phyloP scores from a whole-genome alignment of 345 rosid genomes.

The Aethionema arabicum region DNA sequence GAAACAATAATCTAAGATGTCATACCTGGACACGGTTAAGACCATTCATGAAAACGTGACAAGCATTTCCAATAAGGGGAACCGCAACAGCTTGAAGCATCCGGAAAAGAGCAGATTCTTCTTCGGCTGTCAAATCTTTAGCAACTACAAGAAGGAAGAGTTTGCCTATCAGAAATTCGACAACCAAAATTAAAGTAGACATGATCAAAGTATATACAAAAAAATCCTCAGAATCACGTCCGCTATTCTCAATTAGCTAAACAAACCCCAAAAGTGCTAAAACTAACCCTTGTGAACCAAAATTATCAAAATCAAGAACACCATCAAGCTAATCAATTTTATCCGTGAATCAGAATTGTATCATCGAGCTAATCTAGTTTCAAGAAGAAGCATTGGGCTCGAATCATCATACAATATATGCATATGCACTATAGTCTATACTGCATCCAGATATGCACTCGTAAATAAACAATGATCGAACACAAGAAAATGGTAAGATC shows the following conservation, averaged over 20 bases:
- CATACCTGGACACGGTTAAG: slow-evolving; percentile 86
- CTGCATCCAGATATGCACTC: not conserved
- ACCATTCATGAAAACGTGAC: slow-evolving; percentile 96
- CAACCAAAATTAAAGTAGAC: not conserved
- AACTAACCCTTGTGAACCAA: not conserved
- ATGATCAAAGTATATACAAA: not conserved
- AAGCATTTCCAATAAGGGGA: slow-evolving; percentile 88
- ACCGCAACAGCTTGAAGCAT: slow-evolving; percentile 85
- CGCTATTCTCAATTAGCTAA: not conserved
- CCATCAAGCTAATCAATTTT: not conserved
- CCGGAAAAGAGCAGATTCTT: slow-evolving; percentile 61
- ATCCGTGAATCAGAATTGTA: no score
- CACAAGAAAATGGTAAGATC: not conserved
- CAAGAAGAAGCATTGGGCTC: no score
- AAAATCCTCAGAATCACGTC: not conserved
- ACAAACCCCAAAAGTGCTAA: not conserved
- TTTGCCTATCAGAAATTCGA: not conserved
- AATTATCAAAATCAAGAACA: not conserved
- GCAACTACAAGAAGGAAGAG: slow-evolving; percentile 45
- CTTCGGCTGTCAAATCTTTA: slow-evolving; percentile 64
- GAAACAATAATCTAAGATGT: slow-evolving; percentile 9
- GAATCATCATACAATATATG: not conserved
- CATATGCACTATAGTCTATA: not conserved
- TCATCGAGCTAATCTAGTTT: no score
- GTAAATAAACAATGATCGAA: not conserved